These are phyloP conservation scores for Aphanocladium album DNA, from an alignment of 2,329 filamentous ascomycete genomes.

Conservation along the genomic window DNA sequence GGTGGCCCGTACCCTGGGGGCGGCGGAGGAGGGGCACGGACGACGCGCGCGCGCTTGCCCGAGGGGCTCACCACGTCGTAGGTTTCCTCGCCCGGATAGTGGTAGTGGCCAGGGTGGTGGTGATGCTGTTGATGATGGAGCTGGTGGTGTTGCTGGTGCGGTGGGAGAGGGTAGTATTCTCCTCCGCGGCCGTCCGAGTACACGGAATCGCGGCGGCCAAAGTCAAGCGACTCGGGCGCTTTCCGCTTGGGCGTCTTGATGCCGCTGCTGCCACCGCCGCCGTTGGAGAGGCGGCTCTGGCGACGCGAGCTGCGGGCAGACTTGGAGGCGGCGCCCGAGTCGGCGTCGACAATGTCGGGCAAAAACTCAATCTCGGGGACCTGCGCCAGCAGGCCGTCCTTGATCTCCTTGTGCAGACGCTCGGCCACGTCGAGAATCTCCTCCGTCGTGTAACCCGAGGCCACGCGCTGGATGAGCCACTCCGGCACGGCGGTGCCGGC, in stretches of 20 bases:
- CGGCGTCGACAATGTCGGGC: conserved; percentile 44
- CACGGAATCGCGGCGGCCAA: not conserved
- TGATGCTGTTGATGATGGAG: conserved; percentile 1
- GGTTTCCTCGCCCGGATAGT: conserved; percentile 11
- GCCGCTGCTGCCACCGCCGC: conserved; percentile 7
- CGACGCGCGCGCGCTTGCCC: conserved; percentile 21
- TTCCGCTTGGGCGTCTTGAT: conserved; percentile 22
- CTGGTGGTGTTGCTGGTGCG: conserved; percentile 3
- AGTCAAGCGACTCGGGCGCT: conserved; percentile 15
- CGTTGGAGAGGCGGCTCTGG: conserved; percentile 15
- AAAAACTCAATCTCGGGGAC: conserved; percentile 57
- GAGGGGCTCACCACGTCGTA: conserved; percentile 17
- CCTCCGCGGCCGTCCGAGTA: not conserved
- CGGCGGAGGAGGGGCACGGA: not conserved
- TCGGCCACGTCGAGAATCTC: conserved; percentile 44
- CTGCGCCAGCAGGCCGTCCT: conserved; percentile 35
- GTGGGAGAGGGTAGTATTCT: not conserved
- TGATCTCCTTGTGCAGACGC: conserved; percentile 41
- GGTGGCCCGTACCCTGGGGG: not conserved
- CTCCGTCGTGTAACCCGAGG: conserved; percentile 41
- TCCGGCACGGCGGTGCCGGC: conserved; percentile 39
- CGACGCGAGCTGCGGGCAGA: conserved; percentile 14
- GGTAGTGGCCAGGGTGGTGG: not conserved
- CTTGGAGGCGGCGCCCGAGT: conserved; percentile 14
- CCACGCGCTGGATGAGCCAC: conserved; percentile 45